Percentiles rank a stretch among this genome's conserved stretches.
Evolutionary conservation across 2,329 filamentous ascomycete genomes (phyloP).

Genomic region (Myriosclerotinia curreyana): DNA sequence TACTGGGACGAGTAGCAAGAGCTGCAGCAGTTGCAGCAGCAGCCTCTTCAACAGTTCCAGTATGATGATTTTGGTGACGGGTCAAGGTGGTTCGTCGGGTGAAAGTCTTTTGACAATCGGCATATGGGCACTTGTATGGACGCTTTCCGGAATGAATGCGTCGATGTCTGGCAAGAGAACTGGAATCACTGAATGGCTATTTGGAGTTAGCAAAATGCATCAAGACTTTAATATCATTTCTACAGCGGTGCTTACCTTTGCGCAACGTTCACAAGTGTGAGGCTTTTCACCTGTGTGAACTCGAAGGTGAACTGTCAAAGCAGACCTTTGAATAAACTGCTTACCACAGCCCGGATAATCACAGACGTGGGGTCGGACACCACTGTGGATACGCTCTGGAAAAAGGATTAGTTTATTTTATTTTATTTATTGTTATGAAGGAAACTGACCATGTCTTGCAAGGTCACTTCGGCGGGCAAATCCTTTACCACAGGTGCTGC

Average conservation of each 20-base stretch:
- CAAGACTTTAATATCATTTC: slow-evolving; percentile 20
- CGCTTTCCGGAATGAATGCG: slow-evolving; percentile 94
- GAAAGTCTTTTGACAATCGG: slow-evolving; percentile 97
- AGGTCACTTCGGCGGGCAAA: slow-evolving; percentile 94
- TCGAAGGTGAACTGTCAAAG: slow-evolving; percentile 89
- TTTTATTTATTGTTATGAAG: background rate
- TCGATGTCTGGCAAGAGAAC: slow-evolving; percentile 86
- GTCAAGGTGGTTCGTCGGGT: slow-evolving; percentile 93
- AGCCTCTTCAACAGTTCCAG: slow-evolving; percentile 90
- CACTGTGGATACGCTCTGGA: slow-evolving; percentile 90
- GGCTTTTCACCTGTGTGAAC: slow-evolving; percentile 98
- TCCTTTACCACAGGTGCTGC: slow-evolving; percentile 83
- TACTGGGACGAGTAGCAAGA: slow-evolving; percentile 54
- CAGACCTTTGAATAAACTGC: slow-evolving; percentile 95
- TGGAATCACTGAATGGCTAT: slow-evolving; percentile 94
- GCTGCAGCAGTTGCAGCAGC: slow-evolving; percentile 85
- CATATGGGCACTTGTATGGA: slow-evolving; percentile 96
- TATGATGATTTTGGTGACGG: slow-evolving; percentile 93
- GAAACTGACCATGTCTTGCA: slow-evolving; percentile 78
- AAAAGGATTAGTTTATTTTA: slow-evolving; percentile 19
- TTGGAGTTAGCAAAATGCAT: slow-evolving; percentile 32
- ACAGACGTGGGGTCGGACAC: slow-evolving; percentile 86
- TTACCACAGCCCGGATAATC: slow-evolving; percentile 87
- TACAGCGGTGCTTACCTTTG: slow-evolving; percentile 63
- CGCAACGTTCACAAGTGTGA: slow-evolving; percentile 94